A percentile compares a stretch with the other conserved stretches of the same genome.
phyloP scores from a whole-genome alignment of 129 eudicot species.

The Arctium lappa region DNA sequence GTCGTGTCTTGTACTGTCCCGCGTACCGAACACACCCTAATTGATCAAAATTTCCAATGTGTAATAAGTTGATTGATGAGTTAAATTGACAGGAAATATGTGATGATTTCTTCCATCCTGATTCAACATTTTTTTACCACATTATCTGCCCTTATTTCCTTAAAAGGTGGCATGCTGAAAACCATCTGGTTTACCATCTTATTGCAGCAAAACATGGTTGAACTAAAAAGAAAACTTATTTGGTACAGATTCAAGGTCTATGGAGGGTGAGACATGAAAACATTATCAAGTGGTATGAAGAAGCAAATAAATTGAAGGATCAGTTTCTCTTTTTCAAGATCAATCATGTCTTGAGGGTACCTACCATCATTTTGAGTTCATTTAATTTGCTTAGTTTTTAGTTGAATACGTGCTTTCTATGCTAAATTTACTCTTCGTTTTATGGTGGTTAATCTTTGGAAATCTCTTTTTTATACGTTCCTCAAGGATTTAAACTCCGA shows the following conservation, averaged over 20 bases:
- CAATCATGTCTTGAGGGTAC: slow-evolving; percentile 74
- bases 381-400: not conserved
- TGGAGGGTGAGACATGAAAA: slow-evolving; percentile 76
- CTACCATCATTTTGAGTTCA: slow-evolving; percentile 28
- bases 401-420: not conserved
- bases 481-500: slow-evolving; percentile 62
- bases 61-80: too few species aligned
- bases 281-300: slow-evolving; percentile 58
- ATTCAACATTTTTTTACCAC: too few species aligned
- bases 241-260: slow-evolving; percentile 66
- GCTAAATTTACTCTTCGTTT: not conserved
- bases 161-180: not conserved
- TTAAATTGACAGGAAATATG: not conserved
- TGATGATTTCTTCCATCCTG: not conserved
- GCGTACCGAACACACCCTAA: too few species aligned
- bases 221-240: not conserved
- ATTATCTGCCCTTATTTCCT: not conserved
- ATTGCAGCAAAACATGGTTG: not conserved
- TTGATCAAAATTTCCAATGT: too few species aligned
- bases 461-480: not conserved
- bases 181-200: not conserved
- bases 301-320: slow-evolving; percentile 77
- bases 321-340: slow-evolving; percentile 62
- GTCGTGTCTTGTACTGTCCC: not conserved
- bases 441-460: not conserved